Evolutionary conservation across 495 filamentous ascomycete genomes (phyloP), one percentile per base, ranked within the genome.

Genomic region (Hypoxylon rickii): DNA sequence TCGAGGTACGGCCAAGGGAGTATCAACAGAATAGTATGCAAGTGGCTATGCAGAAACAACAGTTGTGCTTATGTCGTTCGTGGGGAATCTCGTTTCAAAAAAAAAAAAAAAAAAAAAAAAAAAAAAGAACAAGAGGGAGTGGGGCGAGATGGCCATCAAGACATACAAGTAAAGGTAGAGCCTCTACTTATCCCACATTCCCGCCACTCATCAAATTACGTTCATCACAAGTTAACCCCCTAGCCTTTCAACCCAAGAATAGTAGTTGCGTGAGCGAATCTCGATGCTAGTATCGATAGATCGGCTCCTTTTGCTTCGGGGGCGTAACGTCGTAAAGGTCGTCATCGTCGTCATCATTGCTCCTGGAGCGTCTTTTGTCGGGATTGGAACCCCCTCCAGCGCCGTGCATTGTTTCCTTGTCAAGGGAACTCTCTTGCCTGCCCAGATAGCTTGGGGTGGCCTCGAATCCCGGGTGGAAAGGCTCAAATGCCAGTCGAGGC

Each of bases 391-490:
- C 40, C 24, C 39, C 37, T 26, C 26, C 57, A 8, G 58, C 64
- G 11, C 61, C 72, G 58, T 70, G 65, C 71, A 73, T 76, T 2
- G 69, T 56, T 13, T 67, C 58, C 43, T 72, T 70, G 13, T 61
- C 66, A 3, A 69, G 43, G 2, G 66, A 63, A 40, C 68, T 71
- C 31, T 73, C 67, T 39, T 75, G 72, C 33, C 68, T 61, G 17
- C 61, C 67, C 2, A 61, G 29, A 39, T 75, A 73, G 43, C 70
- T 69, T 24, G 63, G 67, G 7, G 67, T 71, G 13, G 61, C 58
- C 32, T 67, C 61, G 39, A 81, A 81, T 0, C 79, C 79, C 3
- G 79, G 79, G 56, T 83, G 78, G 51, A 72, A 83, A 6, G 79
- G 79, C 55, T 83, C 79, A 48, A 70, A 76, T 11, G 64, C 62